phyloP scores from a whole-genome alignment of 805 yeast species.

The Kluyveromyces starmeri region DNA sequence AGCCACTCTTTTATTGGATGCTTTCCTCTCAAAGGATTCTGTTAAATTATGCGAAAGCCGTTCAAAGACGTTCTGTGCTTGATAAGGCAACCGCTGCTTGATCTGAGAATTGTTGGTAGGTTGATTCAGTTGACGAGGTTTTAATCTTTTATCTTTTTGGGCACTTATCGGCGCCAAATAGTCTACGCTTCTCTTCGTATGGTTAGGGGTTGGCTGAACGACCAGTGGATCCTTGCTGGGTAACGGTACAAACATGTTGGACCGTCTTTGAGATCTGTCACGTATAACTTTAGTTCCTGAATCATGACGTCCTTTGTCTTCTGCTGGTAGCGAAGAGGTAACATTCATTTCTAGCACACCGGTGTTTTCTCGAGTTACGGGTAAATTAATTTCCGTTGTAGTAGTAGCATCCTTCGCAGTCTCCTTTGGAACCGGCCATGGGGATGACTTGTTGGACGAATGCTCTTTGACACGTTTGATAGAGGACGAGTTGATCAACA shows the following conservation, averaged over 20 bases:
- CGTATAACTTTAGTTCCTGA: conserved; percentile 1
- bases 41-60: conserved; percentile 24
- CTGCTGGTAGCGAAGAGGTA: not conserved
- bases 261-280: conserved; percentile 21
- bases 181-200: not conserved
- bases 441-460: not conserved
- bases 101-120: not conserved
- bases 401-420: not conserved
- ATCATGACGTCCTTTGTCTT: not conserved
- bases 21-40: conserved; percentile 26
- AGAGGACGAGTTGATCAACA: not conserved
- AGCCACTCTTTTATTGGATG: conserved; percentile 1
- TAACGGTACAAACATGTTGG: conserved; percentile 29
- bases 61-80: conserved; percentile 21
- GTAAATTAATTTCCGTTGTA: not conserved
- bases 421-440: not conserved
- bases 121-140: not conserved
- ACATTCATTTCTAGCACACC: not conserved
- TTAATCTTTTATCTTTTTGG: not conserved
- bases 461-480: not conserved
- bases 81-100: not conserved
- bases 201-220: conserved; percentile 12
- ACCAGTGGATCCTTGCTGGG: conserved; percentile 28
- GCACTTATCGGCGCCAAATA: not conserved
- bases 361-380: not conserved